phyloP scores from a whole-genome alignment of 2,329 filamentous ascomycete genomes.

The Exophiala sp. region DNA sequence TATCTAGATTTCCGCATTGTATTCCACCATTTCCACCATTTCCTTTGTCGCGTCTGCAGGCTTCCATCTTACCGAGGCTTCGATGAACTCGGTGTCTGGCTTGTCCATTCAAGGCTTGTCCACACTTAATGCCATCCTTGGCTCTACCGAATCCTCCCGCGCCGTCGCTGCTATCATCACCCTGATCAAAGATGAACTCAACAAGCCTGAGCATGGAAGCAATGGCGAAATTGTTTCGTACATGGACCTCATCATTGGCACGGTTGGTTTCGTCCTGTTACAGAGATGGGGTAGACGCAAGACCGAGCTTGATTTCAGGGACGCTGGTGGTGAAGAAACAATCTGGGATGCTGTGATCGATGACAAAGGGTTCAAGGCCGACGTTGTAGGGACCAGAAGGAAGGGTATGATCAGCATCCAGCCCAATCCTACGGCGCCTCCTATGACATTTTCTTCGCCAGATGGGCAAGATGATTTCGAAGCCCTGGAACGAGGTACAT shows the following conservation, averaged over 20 bases:
- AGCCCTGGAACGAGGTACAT: slow-evolving; percentile 36
- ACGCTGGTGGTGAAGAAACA: slow-evolving; percentile 36
- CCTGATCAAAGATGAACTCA: slow-evolving; percentile 42
- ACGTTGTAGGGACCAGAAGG: slow-evolving; percentile 39
- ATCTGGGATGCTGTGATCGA: slow-evolving; percentile 47
- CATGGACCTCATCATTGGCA: slow-evolving; percentile 41
- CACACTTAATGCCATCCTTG: slow-evolving; percentile 43
- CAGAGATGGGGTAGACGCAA: slow-evolving; percentile 44
- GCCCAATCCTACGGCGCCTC: slow-evolving; percentile 41
- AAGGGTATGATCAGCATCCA: slow-evolving; percentile 33
- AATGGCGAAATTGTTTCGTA: slow-evolving; percentile 39
- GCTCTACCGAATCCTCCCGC: slow-evolving; percentile 45
- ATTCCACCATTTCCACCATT: slow-evolving; percentile 42
- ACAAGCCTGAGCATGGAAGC: slow-evolving; percentile 34
- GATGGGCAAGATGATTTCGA: slow-evolving; percentile 37
- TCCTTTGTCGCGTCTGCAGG: slow-evolving; percentile 45
- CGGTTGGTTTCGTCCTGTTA: slow-evolving; percentile 42
- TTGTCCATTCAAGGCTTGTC: slow-evolving; percentile 42
- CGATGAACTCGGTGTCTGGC: slow-evolving; percentile 39
- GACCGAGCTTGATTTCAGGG: slow-evolving; percentile 38
- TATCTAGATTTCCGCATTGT: slow-evolving; percentile 38
- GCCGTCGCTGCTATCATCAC: slow-evolving; percentile 46
- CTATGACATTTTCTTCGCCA: slow-evolving; percentile 48
- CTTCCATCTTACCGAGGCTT: slow-evolving; percentile 43
- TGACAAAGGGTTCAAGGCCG: slow-evolving; percentile 42